Percentiles rank a stretch among this genome's conserved stretches.
Conservation (phyloP, 78 protist genomes). For the Dictyostelium discoideum region DNA sequence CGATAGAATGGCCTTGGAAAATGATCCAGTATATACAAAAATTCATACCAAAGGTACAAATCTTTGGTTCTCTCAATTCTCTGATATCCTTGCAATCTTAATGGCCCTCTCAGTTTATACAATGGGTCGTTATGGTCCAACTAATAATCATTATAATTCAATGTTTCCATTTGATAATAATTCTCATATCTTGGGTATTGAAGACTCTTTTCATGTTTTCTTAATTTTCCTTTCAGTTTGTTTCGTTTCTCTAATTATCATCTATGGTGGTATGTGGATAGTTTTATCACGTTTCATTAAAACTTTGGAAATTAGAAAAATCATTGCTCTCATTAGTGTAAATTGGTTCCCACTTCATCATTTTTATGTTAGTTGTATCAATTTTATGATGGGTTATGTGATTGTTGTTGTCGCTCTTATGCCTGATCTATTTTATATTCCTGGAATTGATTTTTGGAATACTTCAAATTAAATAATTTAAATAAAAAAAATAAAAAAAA, state of each 20-base stretch:
- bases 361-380: constrained; percentile 63
- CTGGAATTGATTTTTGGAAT: constrained; percentile 44
- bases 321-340: constrained; percentile 23
- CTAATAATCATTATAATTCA: constrained; percentile 27
- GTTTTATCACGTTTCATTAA: constrained; percentile 13
- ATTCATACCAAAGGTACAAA: constrained; percentile 51
- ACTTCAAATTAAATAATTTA: background rate
- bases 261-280: constrained; percentile 5
- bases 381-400: constrained; percentile 72
- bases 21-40: constrained; percentile 5
- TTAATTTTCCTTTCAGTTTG: constrained; percentile 27
- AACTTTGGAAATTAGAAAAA: constrained; percentile 35
- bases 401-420: constrained; percentile 71
- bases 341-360: constrained; percentile 71
- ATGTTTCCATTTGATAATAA: constrained; percentile 50
- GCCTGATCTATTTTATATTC: constrained; percentile 68
- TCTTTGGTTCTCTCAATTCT: constrained; percentile 71
- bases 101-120: constrained; percentile 54
- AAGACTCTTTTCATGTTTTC: background rate
- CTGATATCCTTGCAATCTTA: constrained; percentile 29
- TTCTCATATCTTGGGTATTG: background rate
- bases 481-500: background rate
- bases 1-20: constrained; percentile 54
- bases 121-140: constrained; percentile 71
- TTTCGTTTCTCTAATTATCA: background rate